Evolutionary conservation across 495 filamentous ascomycete species (phyloP), one percentile per base, ranked within the genome.

Genomic region (Massariosphaeria phaeospora): DNA sequence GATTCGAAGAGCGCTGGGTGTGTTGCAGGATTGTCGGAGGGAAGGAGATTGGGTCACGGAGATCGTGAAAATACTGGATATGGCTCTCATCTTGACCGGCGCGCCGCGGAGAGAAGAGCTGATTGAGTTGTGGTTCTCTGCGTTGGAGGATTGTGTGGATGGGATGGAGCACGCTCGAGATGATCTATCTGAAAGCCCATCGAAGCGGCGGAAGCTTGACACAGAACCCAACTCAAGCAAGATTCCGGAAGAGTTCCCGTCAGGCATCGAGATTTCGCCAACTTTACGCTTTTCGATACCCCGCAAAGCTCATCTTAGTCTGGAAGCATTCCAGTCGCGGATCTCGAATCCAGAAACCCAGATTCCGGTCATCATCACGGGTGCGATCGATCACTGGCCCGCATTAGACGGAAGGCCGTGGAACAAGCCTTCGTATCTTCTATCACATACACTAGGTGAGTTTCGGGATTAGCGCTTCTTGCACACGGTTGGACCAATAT

Each of bases 51-150:
- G 69, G 65, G 24, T 67, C 6, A 43, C 59, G 12, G 69, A 73
- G 11, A 73, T 83, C n/a, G 75, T 95, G 20, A 70, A 76, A 45
- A 69, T 74, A 2, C 76, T 95, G 0, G 93, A 98, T 58, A 83
- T 83, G 66, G 85, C 88, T 0, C 63, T 93, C 41, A 91, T 95
- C 41, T 82, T 95, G 66, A 78, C 88, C 20, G 93, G 91, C 0
- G 86, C 81, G 0, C 80, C 82, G 2, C 67, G 77, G 2, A 79
- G 85, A n/a, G 77, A 78, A 52, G 67, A 62, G n/a, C 73, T 81
- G 63, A 76, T 91, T 41, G 76, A 86, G 44, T 51, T 59, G 29
- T 64, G 82, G 0, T 62, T 88, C 12, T 64, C 67, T 0, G 55
- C 75, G 15, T 66, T 84, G 23, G 68, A 74, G 25, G 48, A 60